A percentile compares a stretch with the other conserved stretches of the same genome.
Evolutionary conservation across 2,329 filamentous ascomycete genomes (phyloP).

Genomic region (Triangularia verruculosa): DNA sequence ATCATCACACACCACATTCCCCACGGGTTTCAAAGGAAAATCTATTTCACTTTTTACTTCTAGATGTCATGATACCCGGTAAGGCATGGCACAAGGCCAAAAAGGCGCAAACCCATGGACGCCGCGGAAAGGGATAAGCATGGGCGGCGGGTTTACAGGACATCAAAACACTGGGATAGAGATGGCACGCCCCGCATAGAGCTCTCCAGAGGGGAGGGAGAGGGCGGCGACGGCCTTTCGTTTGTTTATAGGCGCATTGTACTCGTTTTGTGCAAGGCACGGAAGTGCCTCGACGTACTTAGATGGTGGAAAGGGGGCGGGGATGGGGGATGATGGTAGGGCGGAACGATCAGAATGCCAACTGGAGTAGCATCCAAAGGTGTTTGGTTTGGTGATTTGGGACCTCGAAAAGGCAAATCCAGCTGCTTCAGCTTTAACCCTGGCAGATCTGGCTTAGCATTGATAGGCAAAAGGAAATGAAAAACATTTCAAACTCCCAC

Average conservation of each 20-base stretch:
- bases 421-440: not conserved
- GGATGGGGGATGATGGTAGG: not conserved
- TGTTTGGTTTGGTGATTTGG: not conserved
- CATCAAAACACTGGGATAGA: not conserved
- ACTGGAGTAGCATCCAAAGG: not conserved
- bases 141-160: constrained; percentile 1
- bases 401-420: not conserved
- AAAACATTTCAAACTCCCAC: constrained; percentile 1
- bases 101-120: not conserved
- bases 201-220: not conserved
- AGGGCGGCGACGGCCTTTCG: constrained; percentile 5
- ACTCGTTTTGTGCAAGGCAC: constrained; percentile 1
- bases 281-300: not conserved
- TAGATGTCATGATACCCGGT: constrained; percentile 1
- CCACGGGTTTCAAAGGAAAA: not conserved
- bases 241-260: constrained; percentile 7
- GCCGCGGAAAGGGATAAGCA: not conserved
- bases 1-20: not conserved
- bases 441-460: not conserved
- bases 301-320: not conserved
- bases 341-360: not conserved
- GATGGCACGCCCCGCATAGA: not conserved
- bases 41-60: not conserved
- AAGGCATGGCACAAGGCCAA: not conserved
- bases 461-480: not conserved